These are phyloP conservation scores for Jaenimonas drosophilae DNA, from an alignment of 208 protist species.

Conservation along the genomic window DNA sequence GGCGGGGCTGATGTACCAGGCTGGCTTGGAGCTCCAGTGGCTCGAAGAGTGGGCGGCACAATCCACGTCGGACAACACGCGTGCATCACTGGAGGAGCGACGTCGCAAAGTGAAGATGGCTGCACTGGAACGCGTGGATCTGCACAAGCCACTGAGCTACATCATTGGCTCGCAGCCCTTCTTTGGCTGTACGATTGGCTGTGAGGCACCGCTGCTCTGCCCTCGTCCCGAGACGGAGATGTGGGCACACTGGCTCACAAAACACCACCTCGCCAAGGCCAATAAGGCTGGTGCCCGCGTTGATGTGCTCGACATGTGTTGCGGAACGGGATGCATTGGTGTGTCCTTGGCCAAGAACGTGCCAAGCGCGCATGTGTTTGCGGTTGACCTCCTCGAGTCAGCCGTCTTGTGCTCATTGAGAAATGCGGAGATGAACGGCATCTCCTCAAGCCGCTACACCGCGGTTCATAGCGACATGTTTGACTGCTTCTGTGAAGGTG, in stretches of 20 bases:
- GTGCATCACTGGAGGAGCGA: slow-evolving; percentile 11
- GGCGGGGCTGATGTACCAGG: slow-evolving; percentile 57
- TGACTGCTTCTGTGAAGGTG: slow-evolving; percentile 36
- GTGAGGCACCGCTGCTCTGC: slow-evolving; percentile 61
- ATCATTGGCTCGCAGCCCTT: slow-evolving; percentile 84
- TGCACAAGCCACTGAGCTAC: slow-evolving; percentile 81
- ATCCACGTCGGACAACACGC: background rate
- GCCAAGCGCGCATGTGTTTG: slow-evolving; percentile 29
- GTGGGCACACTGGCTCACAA: slow-evolving; percentile 79
- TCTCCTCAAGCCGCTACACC: slow-evolving; percentile 28
- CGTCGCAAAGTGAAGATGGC: slow-evolving; percentile 52
- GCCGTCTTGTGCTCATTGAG: slow-evolving; percentile 28
- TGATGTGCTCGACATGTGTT: slow-evolving; percentile 74
- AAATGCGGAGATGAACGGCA: slow-evolving; percentile 57
- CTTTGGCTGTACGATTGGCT: slow-evolving; percentile 67
- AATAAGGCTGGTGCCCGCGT: slow-evolving; percentile 1
- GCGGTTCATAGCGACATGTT: slow-evolving; percentile 76
- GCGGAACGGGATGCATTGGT: slow-evolving; percentile 82
- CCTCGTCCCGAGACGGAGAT: slow-evolving; percentile 82
- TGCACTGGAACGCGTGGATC: slow-evolving; percentile 61
- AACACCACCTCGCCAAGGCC: slow-evolving; percentile 19
- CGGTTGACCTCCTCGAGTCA: slow-evolving; percentile 47
- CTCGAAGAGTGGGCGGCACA: slow-evolving; percentile 57
- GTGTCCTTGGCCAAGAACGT: slow-evolving; percentile 72
- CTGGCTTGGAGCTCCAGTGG: slow-evolving; percentile 60